Percentiles rank a stretch among this genome's conserved stretches.
These are phyloP conservation scores for Epichloe coenophiala DNA, from an alignment of 2,329 filamentous ascomycete species.

Conservation along the genomic window DNA sequence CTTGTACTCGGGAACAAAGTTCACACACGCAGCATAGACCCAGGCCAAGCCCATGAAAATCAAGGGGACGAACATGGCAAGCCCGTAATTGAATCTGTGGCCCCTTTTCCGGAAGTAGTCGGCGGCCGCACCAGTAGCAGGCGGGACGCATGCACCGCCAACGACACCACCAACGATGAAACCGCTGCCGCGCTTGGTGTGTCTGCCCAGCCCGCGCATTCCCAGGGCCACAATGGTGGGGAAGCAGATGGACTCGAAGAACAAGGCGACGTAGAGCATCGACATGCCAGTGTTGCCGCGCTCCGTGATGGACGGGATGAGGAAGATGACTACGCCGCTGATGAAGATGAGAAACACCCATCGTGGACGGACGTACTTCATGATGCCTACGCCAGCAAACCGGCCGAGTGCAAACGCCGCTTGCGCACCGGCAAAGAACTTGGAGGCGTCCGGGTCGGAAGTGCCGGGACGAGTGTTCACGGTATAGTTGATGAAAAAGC, in stretches of 20 bases:
- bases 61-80: slow-evolving; percentile 54
- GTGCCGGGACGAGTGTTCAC: slow-evolving; percentile 44
- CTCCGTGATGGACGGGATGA: slow-evolving; percentile 33
- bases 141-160: slow-evolving; percentile 62
- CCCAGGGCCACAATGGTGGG: slow-evolving; percentile 69
- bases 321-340: slow-evolving; percentile 50
- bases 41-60: slow-evolving; percentile 42
- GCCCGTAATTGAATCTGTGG: slow-evolving; percentile 30
- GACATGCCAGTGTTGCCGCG: slow-evolving; percentile 34
- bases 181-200: slow-evolving; percentile 65
- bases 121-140: slow-evolving; percentile 54
- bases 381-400: slow-evolving; percentile 52
- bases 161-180: slow-evolving; percentile 55
- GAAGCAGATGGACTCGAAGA: slow-evolving; percentile 73
- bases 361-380: slow-evolving; percentile 54
- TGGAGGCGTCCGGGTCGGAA: slow-evolving; percentile 38
- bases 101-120: slow-evolving; percentile 31
- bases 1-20: slow-evolving; percentile 52
- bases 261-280: slow-evolving; percentile 57
- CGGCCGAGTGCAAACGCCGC: slow-evolving; percentile 60
- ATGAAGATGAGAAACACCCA: slow-evolving; percentile 56
- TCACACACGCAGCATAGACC: slow-evolving; percentile 46
- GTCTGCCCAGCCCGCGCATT: slow-evolving; percentile 60
- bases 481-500: slow-evolving; percentile 64
- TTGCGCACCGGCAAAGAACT: slow-evolving; percentile 62